Percentiles rank a stretch among this genome's conserved stretches.
phyloP scores from a whole-genome alignment of 1,139 yeast genomes.

The Blastobotrys illinoisensis region DNA sequence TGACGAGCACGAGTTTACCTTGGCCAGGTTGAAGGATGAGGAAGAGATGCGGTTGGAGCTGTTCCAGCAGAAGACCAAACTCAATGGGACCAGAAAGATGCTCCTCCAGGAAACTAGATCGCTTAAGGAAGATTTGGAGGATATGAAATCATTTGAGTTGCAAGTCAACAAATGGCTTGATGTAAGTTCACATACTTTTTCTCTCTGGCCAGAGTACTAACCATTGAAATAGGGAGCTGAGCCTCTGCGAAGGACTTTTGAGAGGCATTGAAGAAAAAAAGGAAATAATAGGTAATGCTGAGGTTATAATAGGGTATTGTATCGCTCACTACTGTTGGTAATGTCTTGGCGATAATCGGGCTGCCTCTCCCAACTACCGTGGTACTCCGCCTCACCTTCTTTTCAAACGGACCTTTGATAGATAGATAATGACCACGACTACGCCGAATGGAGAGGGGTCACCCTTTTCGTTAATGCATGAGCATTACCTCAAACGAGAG shows the following conservation, averaged over 20 bases:
- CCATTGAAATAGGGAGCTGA: slow-evolving; percentile 17
- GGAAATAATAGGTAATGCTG: too few species aligned
- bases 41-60: slow-evolving; percentile 26
- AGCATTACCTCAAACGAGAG: slow-evolving; percentile 81
- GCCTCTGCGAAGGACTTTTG: slow-evolving; percentile 22
- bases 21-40: slow-evolving; percentile 32
- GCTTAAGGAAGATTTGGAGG: slow-evolving; percentile 28
- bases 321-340: too few species aligned
- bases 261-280: slow-evolving; percentile 18
- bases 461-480: slow-evolving; percentile 41
- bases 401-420: neutral
- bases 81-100: slow-evolving; percentile 21
- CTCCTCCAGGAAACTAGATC: slow-evolving; percentile 24
- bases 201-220: neutral
- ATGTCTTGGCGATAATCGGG: neutral
- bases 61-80: slow-evolving; percentile 23
- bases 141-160: slow-evolving; percentile 22
- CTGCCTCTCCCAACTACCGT: neutral
- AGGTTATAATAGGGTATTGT: too few species aligned
- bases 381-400: neutral
- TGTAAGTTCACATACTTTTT: neutral
- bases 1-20: slow-evolving; percentile 25
- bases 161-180: slow-evolving; percentile 25
- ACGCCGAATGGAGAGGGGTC: neutral
- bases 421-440: neutral